phyloP scores from a whole-genome alignment of 345 rosid species.

The Rhizophora apiculata region DNA sequence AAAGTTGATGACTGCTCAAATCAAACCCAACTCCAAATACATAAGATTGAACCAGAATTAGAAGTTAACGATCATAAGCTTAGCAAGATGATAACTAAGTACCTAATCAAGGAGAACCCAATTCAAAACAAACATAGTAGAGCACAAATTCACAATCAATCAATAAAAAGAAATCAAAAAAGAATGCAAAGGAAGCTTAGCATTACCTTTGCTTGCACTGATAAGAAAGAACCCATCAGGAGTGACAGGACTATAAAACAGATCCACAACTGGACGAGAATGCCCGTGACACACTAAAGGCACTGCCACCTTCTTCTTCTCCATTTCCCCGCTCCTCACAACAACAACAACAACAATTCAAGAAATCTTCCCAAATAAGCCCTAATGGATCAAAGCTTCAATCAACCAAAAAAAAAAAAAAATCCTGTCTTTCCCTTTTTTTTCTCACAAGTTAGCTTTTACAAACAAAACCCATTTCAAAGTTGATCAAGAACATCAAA shows the following conservation, averaged over 20 bases:
- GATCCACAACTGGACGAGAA: slow-evolving; percentile 71
- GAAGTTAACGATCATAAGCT: not conserved
- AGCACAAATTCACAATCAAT: not conserved
- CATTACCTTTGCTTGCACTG: slow-evolving; percentile 71
- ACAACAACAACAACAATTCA: slow-evolving; percentile 4
- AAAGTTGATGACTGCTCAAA: too few species aligned
- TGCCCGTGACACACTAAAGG: slow-evolving; percentile 78
- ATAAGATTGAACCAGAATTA: not conserved
- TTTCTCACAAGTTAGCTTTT: not conserved
- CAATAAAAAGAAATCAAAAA: not conserved
- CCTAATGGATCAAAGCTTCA: slow-evolving; percentile 13
- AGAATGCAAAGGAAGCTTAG: not conserved
- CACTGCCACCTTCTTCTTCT: slow-evolving; percentile 43
- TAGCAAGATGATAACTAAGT: not conserved
- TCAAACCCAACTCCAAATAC: not conserved
- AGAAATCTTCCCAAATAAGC: not conserved
- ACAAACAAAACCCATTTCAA: too few species aligned
- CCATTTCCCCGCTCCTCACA: slow-evolving; percentile 21
- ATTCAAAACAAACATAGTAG: not conserved
- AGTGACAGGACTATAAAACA: slow-evolving; percentile 64
- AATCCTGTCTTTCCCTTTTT: not conserved
- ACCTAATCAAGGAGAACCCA: not conserved
- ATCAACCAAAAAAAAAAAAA: not conserved
- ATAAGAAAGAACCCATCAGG: slow-evolving; percentile 73
- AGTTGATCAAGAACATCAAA: too few species aligned